A percentile compares a stretch with the other conserved stretches of the same genome.
Conservation (phyloP, 2,329 filamentous ascomycete species). For the Aspergillaceae sp. region DNA sequence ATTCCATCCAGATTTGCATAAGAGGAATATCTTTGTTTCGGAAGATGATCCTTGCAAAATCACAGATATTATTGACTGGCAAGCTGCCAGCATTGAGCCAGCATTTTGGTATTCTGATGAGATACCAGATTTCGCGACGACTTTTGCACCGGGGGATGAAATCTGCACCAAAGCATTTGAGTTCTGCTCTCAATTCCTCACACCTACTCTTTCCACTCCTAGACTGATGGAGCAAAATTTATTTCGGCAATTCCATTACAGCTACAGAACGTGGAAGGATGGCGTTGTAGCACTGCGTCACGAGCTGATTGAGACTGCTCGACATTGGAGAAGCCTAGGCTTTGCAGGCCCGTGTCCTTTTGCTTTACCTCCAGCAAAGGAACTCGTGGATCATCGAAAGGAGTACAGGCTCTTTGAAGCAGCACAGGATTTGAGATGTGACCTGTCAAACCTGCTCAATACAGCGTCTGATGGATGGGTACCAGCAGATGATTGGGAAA, state of each 20-base stretch:
- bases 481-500: constrained; percentile 26
- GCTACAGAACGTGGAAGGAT: constrained; percentile 35
- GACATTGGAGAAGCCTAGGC: constrained; percentile 31
- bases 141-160: constrained; percentile 10
- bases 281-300: constrained; percentile 31
- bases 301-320: constrained; percentile 34
- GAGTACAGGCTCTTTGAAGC: constrained; percentile 26
- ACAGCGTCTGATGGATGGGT: constrained; percentile 30
- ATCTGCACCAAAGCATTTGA: constrained; percentile 3
- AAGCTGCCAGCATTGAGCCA: constrained; percentile 33
- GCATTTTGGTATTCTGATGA: constrained; percentile 33
- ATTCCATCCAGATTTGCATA: constrained; percentile 35
- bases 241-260: constrained; percentile 34
- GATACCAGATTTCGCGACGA: constrained; percentile 32
- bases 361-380: constrained; percentile 16
- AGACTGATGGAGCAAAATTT: constrained; percentile 19
- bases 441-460: constrained; percentile 23
- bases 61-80: constrained; percentile 37
- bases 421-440: constrained; percentile 21
- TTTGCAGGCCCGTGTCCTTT: constrained; percentile 27
- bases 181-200: neutral
- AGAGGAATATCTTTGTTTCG: constrained; percentile 37
- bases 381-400: constrained; percentile 19
- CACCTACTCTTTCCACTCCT: neutral
- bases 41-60: constrained; percentile 30